These are phyloP conservation scores for Xylaria arbuscula DNA, from an alignment of 2,329 filamentous ascomycete genomes.

Conservation along the genomic window DNA sequence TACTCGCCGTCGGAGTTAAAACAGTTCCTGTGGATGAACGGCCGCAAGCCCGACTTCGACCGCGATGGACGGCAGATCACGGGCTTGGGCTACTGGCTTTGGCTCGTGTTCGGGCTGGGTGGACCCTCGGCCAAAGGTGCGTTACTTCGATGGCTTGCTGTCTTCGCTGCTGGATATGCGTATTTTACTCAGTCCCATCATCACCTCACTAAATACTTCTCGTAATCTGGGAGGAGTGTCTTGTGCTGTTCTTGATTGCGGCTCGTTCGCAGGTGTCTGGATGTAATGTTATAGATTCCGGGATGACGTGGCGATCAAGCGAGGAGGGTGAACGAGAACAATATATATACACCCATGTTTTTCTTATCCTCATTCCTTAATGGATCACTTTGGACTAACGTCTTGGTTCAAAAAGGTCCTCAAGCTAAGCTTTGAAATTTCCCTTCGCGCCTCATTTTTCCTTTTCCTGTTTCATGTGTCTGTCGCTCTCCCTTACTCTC, in stretches of 20 bases:
- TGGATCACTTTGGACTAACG: conserved; percentile 24
- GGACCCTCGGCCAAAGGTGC: conserved; percentile 61
- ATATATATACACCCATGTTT: conserved; percentile 13
- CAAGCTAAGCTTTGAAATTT: conserved; percentile 27
- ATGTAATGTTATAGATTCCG: too few relatives aligned
- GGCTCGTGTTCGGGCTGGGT: conserved; percentile 64
- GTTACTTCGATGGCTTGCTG: conserved; percentile 63
- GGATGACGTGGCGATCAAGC: too few relatives aligned
- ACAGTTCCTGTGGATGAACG: conserved; percentile 57
- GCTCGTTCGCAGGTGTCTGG: too few relatives aligned
- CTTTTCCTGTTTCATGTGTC: neutral
- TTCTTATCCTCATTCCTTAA: neutral
- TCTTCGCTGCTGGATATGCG: conserved; percentile 53
- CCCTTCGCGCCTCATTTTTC: neutral
- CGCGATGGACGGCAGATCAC: conserved; percentile 65
- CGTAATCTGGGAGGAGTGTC: neutral
- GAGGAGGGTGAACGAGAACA: neutral
- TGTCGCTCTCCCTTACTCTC: neutral
- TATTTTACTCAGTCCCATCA: conserved; percentile 46
- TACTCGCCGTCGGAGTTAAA: conserved; percentile 62
- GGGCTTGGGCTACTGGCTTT: conserved; percentile 66
- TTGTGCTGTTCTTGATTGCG: neutral
- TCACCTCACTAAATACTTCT: conserved; percentile 20
- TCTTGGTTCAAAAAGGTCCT: conserved; percentile 32
- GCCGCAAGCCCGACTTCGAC: conserved; percentile 68